phyloP scores from a whole-genome alignment of 768 basidiomycete species.

The Epithele typhae region DNA sequence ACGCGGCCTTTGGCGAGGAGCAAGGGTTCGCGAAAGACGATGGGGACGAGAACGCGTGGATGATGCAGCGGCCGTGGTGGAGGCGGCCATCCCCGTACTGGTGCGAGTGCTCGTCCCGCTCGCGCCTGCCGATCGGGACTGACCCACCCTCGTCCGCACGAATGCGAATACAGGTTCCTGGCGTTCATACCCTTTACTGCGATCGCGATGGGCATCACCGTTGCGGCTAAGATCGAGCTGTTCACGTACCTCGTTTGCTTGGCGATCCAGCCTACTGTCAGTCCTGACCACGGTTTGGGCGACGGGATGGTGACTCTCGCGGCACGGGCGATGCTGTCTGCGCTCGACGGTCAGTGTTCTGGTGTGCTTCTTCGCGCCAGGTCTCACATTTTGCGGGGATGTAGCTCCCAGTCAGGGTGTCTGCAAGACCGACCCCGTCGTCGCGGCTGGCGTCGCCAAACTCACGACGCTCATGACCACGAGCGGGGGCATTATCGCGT shows the following conservation, averaged over 20 bases:
- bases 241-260: constrained; percentile 72
- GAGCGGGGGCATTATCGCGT: constrained; percentile 66
- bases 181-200: constrained; percentile 48
- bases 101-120: constrained; percentile 36
- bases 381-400: neutral
- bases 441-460: constrained; percentile 68
- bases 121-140: no score
- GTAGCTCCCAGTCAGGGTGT: constrained; percentile 8
- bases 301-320: constrained; percentile 1
- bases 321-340: neutral
- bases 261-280: constrained; percentile 55
- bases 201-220: constrained; percentile 49
- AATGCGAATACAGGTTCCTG: constrained; percentile 46
- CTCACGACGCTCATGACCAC: constrained; percentile 58
- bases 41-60: constrained; percentile 16
- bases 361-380: neutral
- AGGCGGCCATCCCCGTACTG: constrained; percentile 70
- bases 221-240: constrained; percentile 71
- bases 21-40: constrained; percentile 1
- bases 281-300: constrained; percentile 15
- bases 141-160: no score
- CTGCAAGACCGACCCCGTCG: constrained; percentile 67
- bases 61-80: constrained; percentile 60
- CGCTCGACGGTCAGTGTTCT: neutral
- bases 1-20: constrained; percentile 17